These are phyloP conservation scores for Microsporum audouinii DNA, from an alignment of 2,329 filamentous ascomycete species.

Conservation along the genomic window DNA sequence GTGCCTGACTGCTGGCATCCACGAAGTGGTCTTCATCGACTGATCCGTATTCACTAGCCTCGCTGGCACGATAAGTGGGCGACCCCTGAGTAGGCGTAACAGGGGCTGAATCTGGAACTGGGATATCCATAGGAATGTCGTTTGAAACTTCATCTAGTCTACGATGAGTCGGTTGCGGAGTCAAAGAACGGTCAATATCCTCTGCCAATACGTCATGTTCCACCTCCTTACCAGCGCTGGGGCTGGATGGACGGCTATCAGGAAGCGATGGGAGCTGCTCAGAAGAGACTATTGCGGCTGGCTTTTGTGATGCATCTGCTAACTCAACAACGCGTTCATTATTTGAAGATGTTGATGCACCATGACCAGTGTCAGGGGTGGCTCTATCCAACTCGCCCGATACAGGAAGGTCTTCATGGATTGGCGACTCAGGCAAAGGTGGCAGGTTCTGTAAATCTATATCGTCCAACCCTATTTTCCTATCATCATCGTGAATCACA, in stretches of 20 bases:
- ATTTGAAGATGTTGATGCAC: not conserved
- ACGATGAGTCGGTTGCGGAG: not conserved
- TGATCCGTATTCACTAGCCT: not conserved
- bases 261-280: slow-evolving; percentile 14
- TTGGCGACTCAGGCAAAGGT: slow-evolving; percentile 6
- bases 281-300: not conserved
- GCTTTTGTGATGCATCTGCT: not conserved
- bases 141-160: not conserved
- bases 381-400: not conserved
- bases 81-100: not conserved
- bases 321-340: not conserved
- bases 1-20: slow-evolving; percentile 1
- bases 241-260: slow-evolving; percentile 15
- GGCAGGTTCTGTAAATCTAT: slow-evolving; percentile 8
- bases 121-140: not conserved
- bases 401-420: not conserved
- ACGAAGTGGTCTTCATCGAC: not conserved
- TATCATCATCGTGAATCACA: slow-evolving; percentile 10
- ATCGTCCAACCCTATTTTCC: not conserved
- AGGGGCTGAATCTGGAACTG: not conserved
- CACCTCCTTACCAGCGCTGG: slow-evolving; percentile 1
- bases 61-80: not conserved
- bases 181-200: not conserved
- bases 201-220: not conserved
- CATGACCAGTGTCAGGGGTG: not conserved